Evolutionary conservation across 352 stramenopile genomes (phyloP).

Genomic region (Globisporangium recalcitrans): DNA sequence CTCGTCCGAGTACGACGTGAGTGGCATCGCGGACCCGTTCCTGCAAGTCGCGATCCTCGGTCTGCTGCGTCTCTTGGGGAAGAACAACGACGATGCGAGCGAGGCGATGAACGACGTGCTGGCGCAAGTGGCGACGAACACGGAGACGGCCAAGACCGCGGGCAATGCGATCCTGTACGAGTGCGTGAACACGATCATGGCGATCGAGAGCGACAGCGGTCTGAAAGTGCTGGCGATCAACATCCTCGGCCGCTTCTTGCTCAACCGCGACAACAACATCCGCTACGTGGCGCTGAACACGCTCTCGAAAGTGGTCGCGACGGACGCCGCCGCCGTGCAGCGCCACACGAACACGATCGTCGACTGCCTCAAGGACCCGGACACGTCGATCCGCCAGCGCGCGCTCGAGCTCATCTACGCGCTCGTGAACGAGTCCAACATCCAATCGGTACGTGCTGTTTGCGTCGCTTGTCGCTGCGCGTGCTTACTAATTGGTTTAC

Average conservation of each 20-base stretch:
- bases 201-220: conserved; percentile 95
- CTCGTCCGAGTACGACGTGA: conserved; percentile 98
- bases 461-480: neutral
- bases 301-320: conserved; percentile 88
- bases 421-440: conserved; percentile 96
- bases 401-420: conserved; percentile 99
- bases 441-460: conserved; percentile 67
- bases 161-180: conserved; percentile 99
- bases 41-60: conserved; percentile 90
- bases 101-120: conserved; percentile 97
- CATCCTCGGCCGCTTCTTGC: conserved; percentile 98
- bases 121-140: conserved; percentile 99
- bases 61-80: conserved; percentile 93
- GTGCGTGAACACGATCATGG: conserved; percentile 99
- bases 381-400: conserved; percentile 98
- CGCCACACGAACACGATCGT: conserved; percentile 96
- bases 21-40: conserved; percentile 98
- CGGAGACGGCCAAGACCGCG: conserved; percentile 98
- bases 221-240: conserved; percentile 98
- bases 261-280: conserved; percentile 99
- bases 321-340: conserved; percentile 93
- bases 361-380: conserved; percentile 94
- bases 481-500: neutral
- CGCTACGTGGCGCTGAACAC: conserved; percentile 99
- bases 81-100: conserved; percentile 92